Conservation (phyloP, 2,329 filamentous ascomycete species). For the Periconia sp. region DNA sequence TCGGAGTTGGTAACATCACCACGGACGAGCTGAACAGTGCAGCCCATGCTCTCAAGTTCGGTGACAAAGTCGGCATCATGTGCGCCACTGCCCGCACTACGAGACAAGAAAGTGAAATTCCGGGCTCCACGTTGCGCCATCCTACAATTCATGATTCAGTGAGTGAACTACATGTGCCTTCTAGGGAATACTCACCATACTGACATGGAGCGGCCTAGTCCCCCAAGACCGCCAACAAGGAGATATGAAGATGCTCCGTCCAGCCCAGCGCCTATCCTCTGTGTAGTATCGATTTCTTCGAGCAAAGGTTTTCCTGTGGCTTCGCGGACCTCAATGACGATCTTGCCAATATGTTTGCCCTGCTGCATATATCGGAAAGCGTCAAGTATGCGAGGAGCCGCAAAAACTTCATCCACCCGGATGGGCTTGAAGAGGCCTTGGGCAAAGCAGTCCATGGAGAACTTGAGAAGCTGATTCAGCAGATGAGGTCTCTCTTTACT, state of each 20-base stretch:
- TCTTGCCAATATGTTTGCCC: conserved; percentile 45
- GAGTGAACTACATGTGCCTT: no score
- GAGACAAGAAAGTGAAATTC: conserved; percentile 16
- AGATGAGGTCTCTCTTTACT: not conserved
- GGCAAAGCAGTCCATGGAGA: conserved; percentile 1
- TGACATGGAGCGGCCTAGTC: conserved; percentile 17
- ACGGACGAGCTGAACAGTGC: conserved; percentile 8
- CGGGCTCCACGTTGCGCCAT: conserved; percentile 21
- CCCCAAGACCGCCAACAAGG: conserved; percentile 25
- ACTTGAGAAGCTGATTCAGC: not conserved
- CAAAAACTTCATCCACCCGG: conserved; percentile 15
- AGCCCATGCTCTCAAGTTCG: conserved; percentile 12
- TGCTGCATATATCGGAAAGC: conserved; percentile 37
- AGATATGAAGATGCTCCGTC: conserved; percentile 16
- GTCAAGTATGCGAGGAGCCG: conserved; percentile 19
- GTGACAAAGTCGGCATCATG: conserved; percentile 6
- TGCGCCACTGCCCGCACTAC: conserved; percentile 7
- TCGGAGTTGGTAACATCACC: conserved; percentile 3
- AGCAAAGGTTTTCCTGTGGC: not conserved
- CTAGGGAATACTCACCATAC: no score
- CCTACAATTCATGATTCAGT: no score
- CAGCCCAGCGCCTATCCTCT: not conserved
- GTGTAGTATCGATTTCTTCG: not conserved
- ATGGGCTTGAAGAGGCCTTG: conserved; percentile 12
- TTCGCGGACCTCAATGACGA: conserved; percentile 32